Percentiles rank a stretch among this genome's conserved stretches.
These are phyloP conservation scores for Dactylis glomerata DNA, from an alignment of 176 grass and related monocot species.

Conservation along the genomic window DNA sequence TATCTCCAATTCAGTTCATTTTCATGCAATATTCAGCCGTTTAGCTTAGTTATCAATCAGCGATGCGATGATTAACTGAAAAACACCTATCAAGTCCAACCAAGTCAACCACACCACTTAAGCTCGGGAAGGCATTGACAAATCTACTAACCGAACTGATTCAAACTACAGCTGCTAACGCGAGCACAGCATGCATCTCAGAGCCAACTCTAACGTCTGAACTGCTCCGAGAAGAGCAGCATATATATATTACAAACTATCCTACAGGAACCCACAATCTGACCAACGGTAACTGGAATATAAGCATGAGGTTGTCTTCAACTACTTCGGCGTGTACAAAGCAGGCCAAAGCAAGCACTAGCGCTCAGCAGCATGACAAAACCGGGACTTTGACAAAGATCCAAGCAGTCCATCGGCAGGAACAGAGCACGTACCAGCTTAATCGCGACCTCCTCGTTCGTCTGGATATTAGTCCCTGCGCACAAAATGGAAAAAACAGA, in stretches of 20 bases:
- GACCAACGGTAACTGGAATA: not conserved
- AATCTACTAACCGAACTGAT: not conserved
- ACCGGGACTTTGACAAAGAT: conserved; percentile 20
- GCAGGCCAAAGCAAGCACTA: not conserved
- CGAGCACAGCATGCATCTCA: not conserved
- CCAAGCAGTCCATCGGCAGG: conserved; percentile 11
- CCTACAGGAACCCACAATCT: not conserved
- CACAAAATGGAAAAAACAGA: not conserved
- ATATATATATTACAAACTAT: conserved; percentile 18
- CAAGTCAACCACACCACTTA: not conserved
- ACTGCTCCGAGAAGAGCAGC: conserved; percentile 13
- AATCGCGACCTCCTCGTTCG: conserved; percentile 98
- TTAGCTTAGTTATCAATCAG: not conserved
- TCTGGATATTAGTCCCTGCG: conserved; percentile 94
- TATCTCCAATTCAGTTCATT: not conserved
- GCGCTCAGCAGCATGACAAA: not conserved
- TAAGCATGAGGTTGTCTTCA: not conserved
- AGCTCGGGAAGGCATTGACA: not conserved
- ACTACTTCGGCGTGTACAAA: not conserved
- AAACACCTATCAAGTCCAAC: not conserved
- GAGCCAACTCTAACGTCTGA: not conserved
- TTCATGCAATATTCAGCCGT: not conserved
- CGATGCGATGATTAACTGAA: not conserved
- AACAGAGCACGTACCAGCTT: conserved; percentile 70
- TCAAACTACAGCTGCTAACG: not conserved